These are phyloP conservation scores for Seiridium unicorne DNA, from an alignment of 2,329 filamentous ascomycete genomes.

Conservation along the genomic window DNA sequence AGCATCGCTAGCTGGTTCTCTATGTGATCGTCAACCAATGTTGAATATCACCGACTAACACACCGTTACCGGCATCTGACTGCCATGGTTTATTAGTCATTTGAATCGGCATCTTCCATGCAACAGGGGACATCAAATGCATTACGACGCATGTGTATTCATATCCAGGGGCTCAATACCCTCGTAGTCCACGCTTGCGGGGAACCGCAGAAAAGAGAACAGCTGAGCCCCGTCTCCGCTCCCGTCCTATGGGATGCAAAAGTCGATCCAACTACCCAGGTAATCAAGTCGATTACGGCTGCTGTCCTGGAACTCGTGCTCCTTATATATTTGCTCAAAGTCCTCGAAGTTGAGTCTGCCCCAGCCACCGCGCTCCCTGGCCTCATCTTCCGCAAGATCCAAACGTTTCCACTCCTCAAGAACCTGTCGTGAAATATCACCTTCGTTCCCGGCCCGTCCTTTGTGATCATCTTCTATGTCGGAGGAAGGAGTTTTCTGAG, in stretches of 20 bases:
- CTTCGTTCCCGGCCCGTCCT: not conserved
- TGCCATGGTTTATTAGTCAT: too few relatives aligned
- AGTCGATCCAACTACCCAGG: conserved; percentile 88
- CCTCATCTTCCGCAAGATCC: conserved; percentile 66
- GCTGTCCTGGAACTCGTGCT: conserved; percentile 57
- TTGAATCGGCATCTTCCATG: too few relatives aligned
- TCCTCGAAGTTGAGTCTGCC: conserved; percentile 77
- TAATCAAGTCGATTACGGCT: conserved; percentile 69
- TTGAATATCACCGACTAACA: too few relatives aligned
- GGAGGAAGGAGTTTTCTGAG: conserved; percentile 6
- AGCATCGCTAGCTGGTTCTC: too few relatives aligned
- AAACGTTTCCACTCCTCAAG: conserved; percentile 53
- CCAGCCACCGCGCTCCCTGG: conserved; percentile 71
- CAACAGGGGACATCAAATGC: too few relatives aligned
- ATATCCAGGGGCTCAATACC: too few relatives aligned
- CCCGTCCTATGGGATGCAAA: conserved; percentile 58
- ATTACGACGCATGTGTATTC: too few relatives aligned
- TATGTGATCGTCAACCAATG: too few relatives aligned
- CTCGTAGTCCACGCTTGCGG: too few relatives aligned
- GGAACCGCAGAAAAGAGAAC: not conserved
- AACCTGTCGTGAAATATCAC: conserved; percentile 27
- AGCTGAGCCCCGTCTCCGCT: not conserved
- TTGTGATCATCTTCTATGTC: not conserved
- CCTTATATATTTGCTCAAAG: conserved; percentile 69
- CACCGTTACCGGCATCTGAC: too few relatives aligned